Evolutionary conservation across 2,329 filamentous ascomycete species (phyloP), one percentile per base, ranked within the genome.

Genomic region (Geosmithia flava): DNA sequence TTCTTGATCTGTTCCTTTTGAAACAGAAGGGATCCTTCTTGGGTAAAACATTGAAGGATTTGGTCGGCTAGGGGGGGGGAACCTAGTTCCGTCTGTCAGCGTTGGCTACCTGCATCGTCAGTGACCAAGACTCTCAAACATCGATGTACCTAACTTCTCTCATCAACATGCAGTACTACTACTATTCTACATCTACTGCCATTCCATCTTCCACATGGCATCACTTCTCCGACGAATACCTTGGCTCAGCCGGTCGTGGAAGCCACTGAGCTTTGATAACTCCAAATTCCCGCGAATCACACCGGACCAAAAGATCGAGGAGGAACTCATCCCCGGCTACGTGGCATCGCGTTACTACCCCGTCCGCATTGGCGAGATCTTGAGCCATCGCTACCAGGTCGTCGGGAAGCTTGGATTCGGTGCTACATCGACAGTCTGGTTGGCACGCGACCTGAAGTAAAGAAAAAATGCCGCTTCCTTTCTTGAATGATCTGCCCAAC

Each of bases 391-490:
- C 1, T 58, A 56, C 42, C 56, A 58, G 16, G 52, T 55, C 5
- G 47, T 57, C 3, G 48, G 54, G 7, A 58, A 58, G 47, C 47
- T 58, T 16, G 56, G 56, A 3, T 57, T 51, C 42, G 56, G 56
- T 3, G 50, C 53, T 4, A 53, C 49, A 7, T 51, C 51, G 3
- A 53, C 49, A 27, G 49, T 48, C 6, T 51, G 47, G 47, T 47
- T 51, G 11, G 49, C 49, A 8, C 33, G 47, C 8, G 49, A 51
- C 33, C 33, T 51, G 10, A 44, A 45, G 49, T 51, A 23, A 33
- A n/a, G n/a, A n/a, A n/a, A n/a, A n/a, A n/a, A n/a, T n/a, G n/a
- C n/a, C n/a, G n/a, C n/a, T n/a, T n/a, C n/a, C n/a, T n/a, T n/a
- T n/a, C n/a, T n/a, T n/a, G n/a, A n/a, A n/a, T n/a, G n/a, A n/a